Evolutionary conservation across 2,329 filamentous ascomycete genomes (phyloP).

Genomic region (Rhynchosporium agropyri): DNA sequence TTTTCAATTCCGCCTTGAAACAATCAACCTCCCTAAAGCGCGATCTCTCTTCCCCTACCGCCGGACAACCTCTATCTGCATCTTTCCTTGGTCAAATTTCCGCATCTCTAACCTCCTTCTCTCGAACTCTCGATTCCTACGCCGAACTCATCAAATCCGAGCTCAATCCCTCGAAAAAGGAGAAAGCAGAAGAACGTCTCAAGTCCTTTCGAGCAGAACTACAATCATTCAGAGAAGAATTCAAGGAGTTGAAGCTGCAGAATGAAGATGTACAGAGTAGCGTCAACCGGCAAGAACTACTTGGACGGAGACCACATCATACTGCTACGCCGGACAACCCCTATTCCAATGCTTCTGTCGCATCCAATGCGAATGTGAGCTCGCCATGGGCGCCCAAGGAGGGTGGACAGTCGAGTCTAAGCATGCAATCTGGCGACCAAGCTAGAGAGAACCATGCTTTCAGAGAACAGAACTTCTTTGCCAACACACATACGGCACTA

Average conservation of each 20-base stretch:
- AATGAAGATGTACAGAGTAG: conserved; percentile 72
- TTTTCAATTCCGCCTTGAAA: conserved; percentile 84
- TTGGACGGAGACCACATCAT: conserved; percentile 85
- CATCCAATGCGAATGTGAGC: conserved; percentile 26
- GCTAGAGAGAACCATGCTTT: conserved; percentile 80
- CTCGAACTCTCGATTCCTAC: conserved; percentile 92
- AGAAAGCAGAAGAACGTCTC: conserved; percentile 84
- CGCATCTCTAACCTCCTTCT: conserved; percentile 77
- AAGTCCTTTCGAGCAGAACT: conserved; percentile 85
- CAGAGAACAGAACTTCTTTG: conserved; percentile 86
- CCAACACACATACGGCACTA: conserved; percentile 77
- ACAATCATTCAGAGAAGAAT: conserved; percentile 74
- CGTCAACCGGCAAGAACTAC: conserved; percentile 74
- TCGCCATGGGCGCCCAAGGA: conserved; percentile 40
- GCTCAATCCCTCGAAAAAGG: conserved; percentile 85
- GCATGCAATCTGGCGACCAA: conserved; percentile 61
- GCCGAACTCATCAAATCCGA: conserved; percentile 82
- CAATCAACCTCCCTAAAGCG: conserved; percentile 79
- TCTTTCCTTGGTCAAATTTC: conserved; percentile 73
- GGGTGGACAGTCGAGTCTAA: conserved; percentile 39
- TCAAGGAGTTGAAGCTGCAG: conserved; percentile 75
- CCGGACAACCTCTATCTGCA: conserved; percentile 57
- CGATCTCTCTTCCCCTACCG: conserved; percentile 72
- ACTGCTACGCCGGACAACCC: conserved; percentile 86
- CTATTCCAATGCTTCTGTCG: conserved; percentile 64